A percentile compares a stretch with the other conserved stretches of the same genome.
Conservation (phyloP, 1,284 basidiomycete species). For the Somion occarium region DNA sequence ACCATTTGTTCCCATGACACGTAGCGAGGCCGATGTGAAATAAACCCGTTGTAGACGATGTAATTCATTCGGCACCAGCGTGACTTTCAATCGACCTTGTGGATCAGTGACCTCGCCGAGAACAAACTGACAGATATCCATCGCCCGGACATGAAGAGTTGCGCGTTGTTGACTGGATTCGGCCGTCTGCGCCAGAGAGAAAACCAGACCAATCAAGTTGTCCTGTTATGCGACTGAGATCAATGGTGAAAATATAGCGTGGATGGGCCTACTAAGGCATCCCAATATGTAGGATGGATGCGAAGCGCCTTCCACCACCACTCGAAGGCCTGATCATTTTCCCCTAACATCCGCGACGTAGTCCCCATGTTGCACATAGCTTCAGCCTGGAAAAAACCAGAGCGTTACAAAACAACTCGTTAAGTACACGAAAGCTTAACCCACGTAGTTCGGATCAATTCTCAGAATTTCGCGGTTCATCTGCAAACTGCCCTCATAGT, state of each 20-base stretch:
- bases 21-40: conserved; percentile 22
- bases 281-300: conserved; percentile 22
- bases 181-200: conserved; percentile 17
- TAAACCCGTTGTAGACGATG: conserved; percentile 22
- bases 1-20: conserved; percentile 12
- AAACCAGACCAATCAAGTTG: conserved; percentile 21
- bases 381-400: conserved; percentile 35
- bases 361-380: conserved; percentile 51
- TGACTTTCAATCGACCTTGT: conserved; percentile 13
- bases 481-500: conserved; percentile 18
- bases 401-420: too few species aligned
- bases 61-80: conserved; percentile 16
- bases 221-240: conserved; percentile 17
- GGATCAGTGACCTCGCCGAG: conserved; percentile 15
- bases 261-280: conserved; percentile 19
- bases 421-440: too few species aligned
- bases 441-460: conserved; percentile 19
- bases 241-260: background rate
- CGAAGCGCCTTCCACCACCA: conserved; percentile 28
- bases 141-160: conserved; percentile 18
- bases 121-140: conserved; percentile 20
- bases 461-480: conserved; percentile 22
- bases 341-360: conserved; percentile 34
- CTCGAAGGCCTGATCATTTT: conserved; percentile 20
- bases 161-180: conserved; percentile 10